phyloP scores from a whole-genome alignment of 1,284 basidiomycete species.

The Albatrellus sp. region DNA sequence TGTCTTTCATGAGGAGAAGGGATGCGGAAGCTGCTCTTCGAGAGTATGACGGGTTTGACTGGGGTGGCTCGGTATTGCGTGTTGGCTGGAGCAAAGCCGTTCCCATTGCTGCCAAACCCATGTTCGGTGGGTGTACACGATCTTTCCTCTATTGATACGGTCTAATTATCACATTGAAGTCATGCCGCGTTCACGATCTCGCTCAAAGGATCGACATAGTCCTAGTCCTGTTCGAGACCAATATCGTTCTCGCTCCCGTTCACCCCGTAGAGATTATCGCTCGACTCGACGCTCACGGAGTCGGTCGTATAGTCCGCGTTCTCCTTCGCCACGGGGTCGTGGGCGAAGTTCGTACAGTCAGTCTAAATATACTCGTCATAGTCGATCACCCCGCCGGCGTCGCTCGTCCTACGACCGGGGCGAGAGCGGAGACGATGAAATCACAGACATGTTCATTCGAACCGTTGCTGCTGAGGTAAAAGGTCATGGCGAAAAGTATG shows the following conservation, averaged over 20 bases:
- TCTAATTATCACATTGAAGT: constrained; percentile 10
- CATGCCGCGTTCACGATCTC: constrained; percentile 33
- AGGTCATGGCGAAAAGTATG: constrained; percentile 71
- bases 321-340: constrained; percentile 3
- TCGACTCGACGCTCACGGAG: constrained; percentile 11
- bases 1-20: constrained; percentile 86
- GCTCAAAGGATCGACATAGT: constrained; percentile 25
- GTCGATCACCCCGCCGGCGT: constrained; percentile 30
- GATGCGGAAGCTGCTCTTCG: constrained; percentile 83
- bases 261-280: constrained; percentile 14
- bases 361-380: constrained; percentile 25
- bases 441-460: constrained; percentile 73
- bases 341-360: constrained; percentile 17
- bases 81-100: constrained; percentile 97
- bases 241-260: constrained; percentile 28
- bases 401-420: constrained; percentile 24
- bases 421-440: constrained; percentile 48
- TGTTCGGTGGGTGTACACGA: constrained; percentile 53
- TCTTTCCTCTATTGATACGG: constrained; percentile 8
- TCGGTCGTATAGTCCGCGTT: constrained; percentile 10
- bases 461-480: constrained; percentile 78
- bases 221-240: constrained; percentile 16
- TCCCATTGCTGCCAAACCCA: constrained; percentile 64
- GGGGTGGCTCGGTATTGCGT: constrained; percentile 76
- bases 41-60: constrained; percentile 83